These are phyloP conservation scores for Ballota nigra DNA, from an alignment of 257 asterid genomes.

Conservation along the genomic window DNA sequence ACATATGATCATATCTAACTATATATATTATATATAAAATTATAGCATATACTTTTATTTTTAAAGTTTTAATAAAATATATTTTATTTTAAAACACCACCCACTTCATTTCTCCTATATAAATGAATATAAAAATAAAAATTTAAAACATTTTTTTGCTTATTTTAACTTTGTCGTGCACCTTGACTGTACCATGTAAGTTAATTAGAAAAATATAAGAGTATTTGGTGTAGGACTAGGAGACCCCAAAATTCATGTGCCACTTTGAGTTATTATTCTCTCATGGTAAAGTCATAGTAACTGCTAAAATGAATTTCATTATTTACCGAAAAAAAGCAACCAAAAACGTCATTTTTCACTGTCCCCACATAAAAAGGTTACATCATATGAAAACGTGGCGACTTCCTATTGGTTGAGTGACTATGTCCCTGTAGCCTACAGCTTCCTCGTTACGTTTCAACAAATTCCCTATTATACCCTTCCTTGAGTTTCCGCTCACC, in stretches of 20 bases:
- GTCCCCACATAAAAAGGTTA: slow-evolving; percentile 12
- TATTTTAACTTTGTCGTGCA: no score
- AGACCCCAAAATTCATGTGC: no score
- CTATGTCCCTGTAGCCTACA: slow-evolving; percentile 6
- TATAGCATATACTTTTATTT: no score
- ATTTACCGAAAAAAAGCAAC: not conserved
- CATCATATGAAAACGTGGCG: slow-evolving; percentile 23
- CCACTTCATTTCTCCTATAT: not conserved
- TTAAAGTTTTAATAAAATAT: no score
- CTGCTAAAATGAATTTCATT: not conserved
- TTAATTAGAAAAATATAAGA: no score
- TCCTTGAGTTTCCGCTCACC: not conserved
- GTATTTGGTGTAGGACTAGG: no score
- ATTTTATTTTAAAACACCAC: not conserved
- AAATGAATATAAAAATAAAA: not conserved
- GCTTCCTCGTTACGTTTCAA: slow-evolving; percentile 47
- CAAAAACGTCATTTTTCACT: not conserved
- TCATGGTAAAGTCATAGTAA: no score
- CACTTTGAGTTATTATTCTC: no score
- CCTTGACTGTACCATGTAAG: no score
- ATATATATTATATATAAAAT: no score
- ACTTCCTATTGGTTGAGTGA: slow-evolving; percentile 23
- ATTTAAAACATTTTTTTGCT: no score
- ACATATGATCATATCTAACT: no score
- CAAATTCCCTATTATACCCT: slow-evolving; percentile 28